Conservation (phyloP, 2,329 filamentous ascomycete genomes). For the Metarhizium album region DNA sequence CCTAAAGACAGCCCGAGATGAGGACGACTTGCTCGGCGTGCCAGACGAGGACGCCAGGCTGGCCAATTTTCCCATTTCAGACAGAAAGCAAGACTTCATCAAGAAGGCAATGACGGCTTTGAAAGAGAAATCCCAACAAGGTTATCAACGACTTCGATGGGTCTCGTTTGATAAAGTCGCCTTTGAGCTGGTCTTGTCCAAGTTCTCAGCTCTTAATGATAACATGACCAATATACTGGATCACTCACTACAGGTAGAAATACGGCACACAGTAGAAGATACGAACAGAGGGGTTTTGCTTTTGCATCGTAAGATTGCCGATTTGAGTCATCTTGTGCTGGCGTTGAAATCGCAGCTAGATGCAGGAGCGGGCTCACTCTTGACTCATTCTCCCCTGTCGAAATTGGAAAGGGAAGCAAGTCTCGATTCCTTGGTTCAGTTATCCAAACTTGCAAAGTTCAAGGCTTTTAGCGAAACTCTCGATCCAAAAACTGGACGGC, state of each 20-base stretch:
- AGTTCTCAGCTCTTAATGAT: constrained; percentile 35
- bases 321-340: constrained; percentile 34
- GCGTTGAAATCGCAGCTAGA: constrained; percentile 34
- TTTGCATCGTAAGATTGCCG: constrained; percentile 34
- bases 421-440: constrained; percentile 27
- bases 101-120: constrained; percentile 31
- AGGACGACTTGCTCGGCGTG: constrained; percentile 22
- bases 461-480: constrained; percentile 40
- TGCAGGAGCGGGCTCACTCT: constrained; percentile 9
- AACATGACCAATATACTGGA: constrained; percentile 38
- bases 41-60: constrained; percentile 33
- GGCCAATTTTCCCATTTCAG: constrained; percentile 33
- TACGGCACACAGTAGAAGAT: constrained; percentile 35
- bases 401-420: constrained; percentile 26
- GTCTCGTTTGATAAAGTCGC: constrained; percentile 34
- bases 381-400: constrained; percentile 19
- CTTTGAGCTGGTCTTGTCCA: constrained; percentile 32
- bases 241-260: constrained; percentile 34
- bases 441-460: constrained; percentile 36
- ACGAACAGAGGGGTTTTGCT: constrained; percentile 36
- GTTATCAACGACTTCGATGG: constrained; percentile 29
- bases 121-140: constrained; percentile 25
- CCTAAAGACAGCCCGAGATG: constrained; percentile 23
- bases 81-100: constrained; percentile 30
- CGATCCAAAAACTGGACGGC: constrained; percentile 22